Base-by-base conservation (phyloP, 352 stramenopile genomes). In the Saprolegnia parasitica region DNA sequence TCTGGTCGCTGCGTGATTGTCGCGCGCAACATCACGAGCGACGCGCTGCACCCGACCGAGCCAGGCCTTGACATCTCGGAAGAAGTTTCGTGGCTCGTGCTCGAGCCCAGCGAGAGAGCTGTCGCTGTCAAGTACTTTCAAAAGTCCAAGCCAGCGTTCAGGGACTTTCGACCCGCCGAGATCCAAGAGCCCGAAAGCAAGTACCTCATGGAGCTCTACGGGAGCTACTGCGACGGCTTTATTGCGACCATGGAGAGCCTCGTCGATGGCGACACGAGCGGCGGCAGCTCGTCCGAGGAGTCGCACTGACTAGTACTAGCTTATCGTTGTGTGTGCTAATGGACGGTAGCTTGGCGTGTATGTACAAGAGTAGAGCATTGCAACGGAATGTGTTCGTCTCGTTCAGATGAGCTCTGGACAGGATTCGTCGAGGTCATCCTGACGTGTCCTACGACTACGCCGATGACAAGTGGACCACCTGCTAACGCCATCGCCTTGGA, bases 191-290 rank as follows among this genome's bases (percentile, higher is more conserved):
- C 52, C 3, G 52, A 60, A 9, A 60, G 52, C 52, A 60, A 60
- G 52, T 60, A 60, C 52, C 35, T 60, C 16, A 60, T 60, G 52
- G 52, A 60, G 52, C 52, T 60, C 3, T 60, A 60, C 9, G 52
- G 52, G 11, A 60, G 35, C 35, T 60, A 60, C 20, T 60, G 52
- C 52, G 52, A 60, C 35, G 52, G 52, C 4, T 60, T 60, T 9
- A 60, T 60, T n/a, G 11, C 13, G 13, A 60, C 52, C 13, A 60
- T 60, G 52, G 52, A 60, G n/a, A 35, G 13, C 11, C 24, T 60
- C 13, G 52, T 60, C 13, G 52, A 60, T 21, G 35, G 13, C 52
- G 52, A 60, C 11, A 26, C 24, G 11, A 60, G 52, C 35, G 52
- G 52, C 16, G 24, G 35, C 4, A 60, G 52, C n/a, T 60, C 52